Conservation (phyloP, 257 asterid species). For the Plantago major region DNA sequence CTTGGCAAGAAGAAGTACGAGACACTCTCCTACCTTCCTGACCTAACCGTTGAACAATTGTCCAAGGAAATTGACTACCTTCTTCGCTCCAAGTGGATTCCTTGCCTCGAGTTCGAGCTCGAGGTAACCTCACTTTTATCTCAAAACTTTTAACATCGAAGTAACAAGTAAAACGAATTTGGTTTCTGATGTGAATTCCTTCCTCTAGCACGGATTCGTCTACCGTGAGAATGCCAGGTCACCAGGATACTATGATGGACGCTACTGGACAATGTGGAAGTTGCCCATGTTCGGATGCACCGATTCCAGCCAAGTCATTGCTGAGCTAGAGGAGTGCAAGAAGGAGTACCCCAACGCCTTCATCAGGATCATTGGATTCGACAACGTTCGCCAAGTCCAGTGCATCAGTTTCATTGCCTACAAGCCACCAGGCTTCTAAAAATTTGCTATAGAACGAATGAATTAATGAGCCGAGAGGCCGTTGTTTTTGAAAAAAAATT, state of each 20-base stretch:
- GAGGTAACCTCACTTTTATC: constrained; percentile 9
- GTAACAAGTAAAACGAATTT: neutral
- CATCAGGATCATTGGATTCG: constrained; percentile 13
- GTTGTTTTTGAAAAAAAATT: neutral
- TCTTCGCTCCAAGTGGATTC: constrained; percentile 30
- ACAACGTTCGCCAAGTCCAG: constrained; percentile 15
- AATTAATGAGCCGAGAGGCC: neutral
- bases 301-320: constrained; percentile 3
- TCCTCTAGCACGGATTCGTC: neutral
- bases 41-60: constrained; percentile 35
- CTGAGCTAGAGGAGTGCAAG: constrained; percentile 1
- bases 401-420: constrained; percentile 8
- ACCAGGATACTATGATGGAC: constrained; percentile 8
- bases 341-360: constrained; percentile 12
- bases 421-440: constrained; percentile 1
- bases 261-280: constrained; percentile 12
- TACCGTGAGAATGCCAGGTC: constrained; percentile 6
- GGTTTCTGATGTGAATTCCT: neutral
- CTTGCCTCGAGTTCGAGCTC: constrained; percentile 50
- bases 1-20: constrained; percentile 36
- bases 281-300: constrained; percentile 10
- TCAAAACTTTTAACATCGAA: neutral
- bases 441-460: neutral
- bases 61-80: constrained; percentile 43
- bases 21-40: constrained; percentile 52